These are phyloP conservation scores for Cenchrus fungigraminus DNA, from an alignment of 176 grass and related monocot species.

Conservation along the genomic window DNA sequence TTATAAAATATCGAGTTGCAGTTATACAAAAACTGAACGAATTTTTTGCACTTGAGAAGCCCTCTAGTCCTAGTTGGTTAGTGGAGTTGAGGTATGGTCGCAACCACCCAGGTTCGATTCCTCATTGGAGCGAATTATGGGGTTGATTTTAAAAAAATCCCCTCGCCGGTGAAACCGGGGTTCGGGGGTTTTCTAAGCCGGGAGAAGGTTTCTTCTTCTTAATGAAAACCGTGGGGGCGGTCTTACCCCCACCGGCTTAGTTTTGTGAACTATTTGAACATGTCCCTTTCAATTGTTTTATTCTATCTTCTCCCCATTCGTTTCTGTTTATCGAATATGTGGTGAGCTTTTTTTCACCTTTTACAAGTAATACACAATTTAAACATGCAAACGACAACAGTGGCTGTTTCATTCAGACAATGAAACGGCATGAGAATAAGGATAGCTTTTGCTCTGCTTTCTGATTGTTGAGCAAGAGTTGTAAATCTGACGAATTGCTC, in stretches of 20 bases:
- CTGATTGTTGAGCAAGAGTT: neutral
- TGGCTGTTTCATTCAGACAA: neutral
- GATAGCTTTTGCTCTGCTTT: neutral
- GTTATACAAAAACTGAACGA: neutral
- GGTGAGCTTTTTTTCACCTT: neutral
- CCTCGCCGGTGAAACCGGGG: too few relatives aligned
- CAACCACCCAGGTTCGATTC: too few relatives aligned
- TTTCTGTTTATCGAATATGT: neutral
- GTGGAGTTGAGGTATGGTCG: too few relatives aligned
- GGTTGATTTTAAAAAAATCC: too few relatives aligned
- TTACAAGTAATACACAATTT: neutral
- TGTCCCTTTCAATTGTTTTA: conserved; percentile 20
- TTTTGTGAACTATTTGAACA: conserved; percentile 21
- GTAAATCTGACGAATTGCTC: neutral
- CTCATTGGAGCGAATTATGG: too few relatives aligned
- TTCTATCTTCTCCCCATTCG: neutral
- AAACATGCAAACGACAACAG: neutral
- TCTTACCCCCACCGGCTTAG: too few relatives aligned
- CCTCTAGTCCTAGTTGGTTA: too few relatives aligned
- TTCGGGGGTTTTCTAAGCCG: too few relatives aligned
- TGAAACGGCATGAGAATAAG: neutral
- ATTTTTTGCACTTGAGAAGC: neutral
- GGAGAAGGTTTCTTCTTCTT: too few relatives aligned
- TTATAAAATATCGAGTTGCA: neutral
- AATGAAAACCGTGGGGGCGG: too few relatives aligned